phyloP scores from a whole-genome alignment of 2,329 filamentous ascomycete species.

The Fusarium neocosmosporiellum region DNA sequence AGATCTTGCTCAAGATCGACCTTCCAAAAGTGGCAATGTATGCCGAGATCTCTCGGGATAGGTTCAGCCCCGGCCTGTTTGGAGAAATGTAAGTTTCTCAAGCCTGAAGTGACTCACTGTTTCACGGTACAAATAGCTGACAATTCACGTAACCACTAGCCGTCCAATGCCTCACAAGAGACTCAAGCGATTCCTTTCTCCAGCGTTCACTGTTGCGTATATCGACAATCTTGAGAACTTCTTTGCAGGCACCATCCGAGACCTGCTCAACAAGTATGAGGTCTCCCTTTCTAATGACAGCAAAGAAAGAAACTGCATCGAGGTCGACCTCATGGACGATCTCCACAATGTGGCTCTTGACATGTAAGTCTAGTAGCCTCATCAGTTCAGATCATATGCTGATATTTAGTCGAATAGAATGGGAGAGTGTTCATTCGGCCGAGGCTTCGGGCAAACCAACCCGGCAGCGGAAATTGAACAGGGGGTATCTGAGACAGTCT shows the following conservation, averaged over 20 bases:
- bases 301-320: not conserved
- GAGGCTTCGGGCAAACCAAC: not conserved
- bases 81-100: not conserved
- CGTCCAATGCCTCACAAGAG: not conserved
- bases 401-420: not conserved
- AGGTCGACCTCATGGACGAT: not conserved
- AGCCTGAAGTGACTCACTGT: not conserved
- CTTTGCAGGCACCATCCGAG: not conserved
- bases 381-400: not conserved
- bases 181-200: not conserved
- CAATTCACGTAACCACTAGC: not conserved
- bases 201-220: not conserved
- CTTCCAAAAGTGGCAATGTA: conserved; percentile 1
- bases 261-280: not conserved
- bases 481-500: not conserved
- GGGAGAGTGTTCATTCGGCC: not conserved
- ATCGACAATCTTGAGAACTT: not conserved
- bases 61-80: not conserved
- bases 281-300: not conserved
- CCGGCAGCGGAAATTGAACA: not conserved
- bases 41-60: conserved; percentile 1
- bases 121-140: not conserved
- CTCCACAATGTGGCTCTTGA: not conserved
- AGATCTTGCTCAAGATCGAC: not conserved
- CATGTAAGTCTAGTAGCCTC: not conserved